phyloP scores from a whole-genome alignment of 352 stramenopile species.

The Globisporangium takayamanum region DNA sequence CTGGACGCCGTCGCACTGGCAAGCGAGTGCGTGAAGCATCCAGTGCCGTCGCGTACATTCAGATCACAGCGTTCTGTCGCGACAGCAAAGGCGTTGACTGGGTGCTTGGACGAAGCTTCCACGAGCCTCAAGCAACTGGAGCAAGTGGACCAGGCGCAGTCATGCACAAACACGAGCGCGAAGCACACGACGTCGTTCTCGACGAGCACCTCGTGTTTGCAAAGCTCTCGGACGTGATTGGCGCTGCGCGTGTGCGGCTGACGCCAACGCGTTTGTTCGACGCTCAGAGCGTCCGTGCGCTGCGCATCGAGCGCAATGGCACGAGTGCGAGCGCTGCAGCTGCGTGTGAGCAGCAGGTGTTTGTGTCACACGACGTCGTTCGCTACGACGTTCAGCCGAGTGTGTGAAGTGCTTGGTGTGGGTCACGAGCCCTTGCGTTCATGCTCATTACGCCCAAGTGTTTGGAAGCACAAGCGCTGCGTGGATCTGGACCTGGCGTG shows the following conservation, averaged over 20 bases:
- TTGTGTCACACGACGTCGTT: neutral
- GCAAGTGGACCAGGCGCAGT: neutral
- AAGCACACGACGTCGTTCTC: conserved; percentile 6
- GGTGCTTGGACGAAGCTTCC: conserved; percentile 12
- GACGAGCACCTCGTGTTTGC: conserved; percentile 9
- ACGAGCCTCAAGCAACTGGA: conserved; percentile 7
- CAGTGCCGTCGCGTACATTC: conserved; percentile 9
- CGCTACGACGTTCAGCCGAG: neutral
- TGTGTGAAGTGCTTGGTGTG: neutral
- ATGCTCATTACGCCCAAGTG: too few species aligned
- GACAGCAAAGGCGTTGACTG: conserved; percentile 14
- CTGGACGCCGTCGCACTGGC: neutral
- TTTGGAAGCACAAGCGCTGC: too few species aligned
- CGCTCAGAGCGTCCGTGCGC: neutral
- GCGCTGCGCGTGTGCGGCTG: conserved; percentile 1
- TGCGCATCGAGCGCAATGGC: neutral
- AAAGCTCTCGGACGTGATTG: conserved; percentile 8
- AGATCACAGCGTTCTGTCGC: conserved; percentile 7
- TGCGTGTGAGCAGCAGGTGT: neutral
- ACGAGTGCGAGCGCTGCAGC: neutral
- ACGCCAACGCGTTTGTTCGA: conserved; percentile 7
- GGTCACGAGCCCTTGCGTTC: too few species aligned
- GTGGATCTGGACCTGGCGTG: too few species aligned
- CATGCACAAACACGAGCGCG: conserved; percentile 2
- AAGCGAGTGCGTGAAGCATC: neutral